Evolutionary conservation across 495 filamentous ascomycete species (phyloP), one percentile per base, ranked within the genome.

Genomic region (Hyaloscypha bicolor): DNA sequence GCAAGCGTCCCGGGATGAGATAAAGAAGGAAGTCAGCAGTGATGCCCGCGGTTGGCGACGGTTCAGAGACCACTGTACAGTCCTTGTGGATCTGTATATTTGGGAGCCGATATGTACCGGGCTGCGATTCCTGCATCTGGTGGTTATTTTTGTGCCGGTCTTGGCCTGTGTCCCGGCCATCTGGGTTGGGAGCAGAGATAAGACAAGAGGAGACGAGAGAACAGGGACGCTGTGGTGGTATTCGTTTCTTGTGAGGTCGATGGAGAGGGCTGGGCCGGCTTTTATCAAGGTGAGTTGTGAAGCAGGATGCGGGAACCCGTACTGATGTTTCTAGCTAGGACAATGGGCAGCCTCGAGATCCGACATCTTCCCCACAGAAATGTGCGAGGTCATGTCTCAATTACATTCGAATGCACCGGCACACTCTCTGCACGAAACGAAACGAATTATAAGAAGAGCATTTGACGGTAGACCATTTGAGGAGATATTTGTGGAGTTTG

Each of bases 271-370:
- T 39, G 96, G 96, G 6, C 93, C 96, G 39, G 94, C 96, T 0
- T 99, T 98, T 73, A 98, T 99, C 80, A 99, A 99, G 87, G 93
- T 95, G 79, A 35, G 76, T 35, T 55, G 37, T 19, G 11, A 32
- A 25, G 5, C 8, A 9, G 4, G 3, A 62, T 58, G 9, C 8
- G n/a, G 11, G 37, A 16, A 6, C 35, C 9, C 59, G 32, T 58
- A 12, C 59, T 68, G 22, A 33, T 63, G 45, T 42, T 51, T 9
- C 60, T 70, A 97, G 93, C 87, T 99, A 62, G 96, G 96, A 30
- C 96, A 99, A 91, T 99, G 96, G 95, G 96, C 96, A 29, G 96
- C 96, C 12, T 97, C 95, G 4, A 86, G 96, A 73, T 90, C 94
- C 65, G 96, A 99, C 75, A 96, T 99, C 74, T 99, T 99, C 76